Percentiles rank a stretch among this genome's conserved stretches.
phyloP scores from a whole-genome alignment of 2,329 filamentous ascomycete species.

The Stagonosporopsis tanaceti region DNA sequence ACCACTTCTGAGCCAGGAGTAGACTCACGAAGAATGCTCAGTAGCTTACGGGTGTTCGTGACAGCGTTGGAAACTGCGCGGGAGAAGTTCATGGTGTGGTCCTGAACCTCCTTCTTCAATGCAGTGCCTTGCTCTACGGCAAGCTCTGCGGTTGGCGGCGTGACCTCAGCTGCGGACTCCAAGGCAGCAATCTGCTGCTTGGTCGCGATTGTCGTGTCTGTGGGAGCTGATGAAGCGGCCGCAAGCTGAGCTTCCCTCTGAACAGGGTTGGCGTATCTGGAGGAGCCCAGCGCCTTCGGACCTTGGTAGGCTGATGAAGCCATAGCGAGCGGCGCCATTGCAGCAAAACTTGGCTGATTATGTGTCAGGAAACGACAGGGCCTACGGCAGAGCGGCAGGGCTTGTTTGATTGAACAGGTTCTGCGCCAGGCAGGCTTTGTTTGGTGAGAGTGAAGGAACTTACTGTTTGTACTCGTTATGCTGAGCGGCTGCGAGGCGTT shows the following conservation, averaged over 20 bases:
- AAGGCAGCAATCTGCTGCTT: conserved; percentile 37
- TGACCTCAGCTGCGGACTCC: background rate
- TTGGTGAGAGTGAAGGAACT: background rate
- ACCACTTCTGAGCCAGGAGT: conserved; percentile 25
- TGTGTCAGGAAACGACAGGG: background rate
- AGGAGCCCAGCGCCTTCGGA: conserved; percentile 23
- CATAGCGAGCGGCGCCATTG: background rate
- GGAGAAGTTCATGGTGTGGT: conserved; percentile 27
- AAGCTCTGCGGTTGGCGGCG: conserved; percentile 27
- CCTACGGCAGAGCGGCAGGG: background rate
- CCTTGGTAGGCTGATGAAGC: conserved; percentile 11
- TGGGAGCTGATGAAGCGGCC: conserved; percentile 14
- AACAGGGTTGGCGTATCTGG: conserved; percentile 31
- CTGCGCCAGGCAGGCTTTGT: background rate
- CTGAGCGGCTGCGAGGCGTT: background rate
- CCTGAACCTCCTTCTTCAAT: conserved; percentile 33
- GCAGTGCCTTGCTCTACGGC: conserved; percentile 30
- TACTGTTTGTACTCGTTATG: background rate
- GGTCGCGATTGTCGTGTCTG: conserved; percentile 31
- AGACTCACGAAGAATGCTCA: conserved; percentile 34
- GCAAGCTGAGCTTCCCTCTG: conserved; percentile 14
- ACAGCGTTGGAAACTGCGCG: conserved; percentile 28
- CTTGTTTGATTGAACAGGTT: background rate
- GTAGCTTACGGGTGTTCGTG: conserved; percentile 31
- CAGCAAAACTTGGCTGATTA: background rate